Evolutionary conservation across 345 rosid genomes (phyloP).

Genomic region (Pistacia integerrima): DNA sequence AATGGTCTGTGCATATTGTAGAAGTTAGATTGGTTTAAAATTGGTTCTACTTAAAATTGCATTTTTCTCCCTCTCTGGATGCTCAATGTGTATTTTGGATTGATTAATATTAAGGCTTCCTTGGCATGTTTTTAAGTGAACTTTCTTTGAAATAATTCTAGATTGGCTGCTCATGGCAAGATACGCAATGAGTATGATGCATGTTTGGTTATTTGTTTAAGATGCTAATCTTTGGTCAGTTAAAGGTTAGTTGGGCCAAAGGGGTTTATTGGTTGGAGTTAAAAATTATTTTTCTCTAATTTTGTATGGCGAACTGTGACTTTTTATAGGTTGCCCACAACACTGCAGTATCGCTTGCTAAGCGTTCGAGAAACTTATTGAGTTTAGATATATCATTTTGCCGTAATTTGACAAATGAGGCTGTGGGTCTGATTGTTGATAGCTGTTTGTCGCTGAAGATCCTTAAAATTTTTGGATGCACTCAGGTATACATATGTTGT

Average conservation of each 20-base stretch:
- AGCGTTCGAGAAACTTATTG: slow-evolving; percentile 45
- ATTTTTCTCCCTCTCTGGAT: background rate
- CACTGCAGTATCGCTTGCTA: slow-evolving; percentile 73
- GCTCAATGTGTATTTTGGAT: background rate
- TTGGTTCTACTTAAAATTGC: slow-evolving; percentile 1
- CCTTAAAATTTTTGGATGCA: slow-evolving; percentile 84
- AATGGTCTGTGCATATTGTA: background rate
- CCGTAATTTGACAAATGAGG: slow-evolving; percentile 63
- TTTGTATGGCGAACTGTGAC: slow-evolving; percentile 1
- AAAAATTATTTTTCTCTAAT: background rate
- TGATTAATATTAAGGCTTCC: background rate
- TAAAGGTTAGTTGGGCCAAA: background rate
- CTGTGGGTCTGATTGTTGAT: slow-evolving; percentile 82
- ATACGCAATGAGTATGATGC: background rate
- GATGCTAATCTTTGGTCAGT: background rate
- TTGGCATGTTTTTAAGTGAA: background rate
- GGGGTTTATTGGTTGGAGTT: background rate
- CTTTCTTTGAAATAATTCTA: background rate
- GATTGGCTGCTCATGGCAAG: background rate
- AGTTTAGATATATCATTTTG: slow-evolving; percentile 86
- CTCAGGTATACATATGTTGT: slow-evolving; percentile 54
- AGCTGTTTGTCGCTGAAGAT: slow-evolving; percentile 65
- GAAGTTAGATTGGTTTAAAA: background rate
- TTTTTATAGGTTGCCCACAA: slow-evolving; percentile 60
- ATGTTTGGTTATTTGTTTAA: background rate